Evolutionary conservation across 2,329 filamentous ascomycete genomes (phyloP).

Genomic region (Sporothrix inflata): DNA sequence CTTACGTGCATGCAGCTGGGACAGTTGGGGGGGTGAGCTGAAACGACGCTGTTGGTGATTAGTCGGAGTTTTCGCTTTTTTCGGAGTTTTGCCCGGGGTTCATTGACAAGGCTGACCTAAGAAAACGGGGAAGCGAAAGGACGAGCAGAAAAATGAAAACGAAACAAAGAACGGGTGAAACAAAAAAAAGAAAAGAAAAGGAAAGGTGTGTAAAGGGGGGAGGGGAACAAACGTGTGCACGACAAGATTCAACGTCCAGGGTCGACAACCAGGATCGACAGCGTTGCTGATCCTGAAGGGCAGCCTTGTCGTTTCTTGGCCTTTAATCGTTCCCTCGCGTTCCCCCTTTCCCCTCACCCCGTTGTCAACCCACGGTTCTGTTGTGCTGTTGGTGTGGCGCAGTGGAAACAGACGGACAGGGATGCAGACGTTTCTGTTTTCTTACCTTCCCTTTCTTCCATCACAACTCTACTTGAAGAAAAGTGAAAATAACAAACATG

Average conservation of each 20-base stretch:
- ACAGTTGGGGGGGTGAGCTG: background rate
- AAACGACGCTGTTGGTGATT: background rate
- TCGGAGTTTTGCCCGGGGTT: background rate
- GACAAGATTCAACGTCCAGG: too few relatives aligned
- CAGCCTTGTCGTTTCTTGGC: background rate
- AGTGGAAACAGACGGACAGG: background rate
- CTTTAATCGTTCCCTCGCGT: background rate
- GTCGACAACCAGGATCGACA: background rate
- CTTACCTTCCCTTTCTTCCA: too few relatives aligned
- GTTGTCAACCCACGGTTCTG: background rate
- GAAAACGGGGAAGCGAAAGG: background rate
- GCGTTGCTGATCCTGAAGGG: conserved; percentile 8
- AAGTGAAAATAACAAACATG: background rate
- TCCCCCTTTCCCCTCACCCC: background rate
- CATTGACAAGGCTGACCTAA: background rate
- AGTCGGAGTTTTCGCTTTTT: background rate
- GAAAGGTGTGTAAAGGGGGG: too few relatives aligned
- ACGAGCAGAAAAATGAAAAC: background rate
- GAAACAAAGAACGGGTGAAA: background rate
- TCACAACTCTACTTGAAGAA: too few relatives aligned
- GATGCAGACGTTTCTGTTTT: background rate
- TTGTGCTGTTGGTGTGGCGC: background rate
- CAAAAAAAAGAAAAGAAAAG: background rate
- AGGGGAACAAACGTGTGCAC: too few relatives aligned
- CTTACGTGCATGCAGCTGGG: background rate